Evolutionary conservation across 1,284 basidiomycete genomes (phyloP).

Genomic region (Singerocomus inundabilis): DNA sequence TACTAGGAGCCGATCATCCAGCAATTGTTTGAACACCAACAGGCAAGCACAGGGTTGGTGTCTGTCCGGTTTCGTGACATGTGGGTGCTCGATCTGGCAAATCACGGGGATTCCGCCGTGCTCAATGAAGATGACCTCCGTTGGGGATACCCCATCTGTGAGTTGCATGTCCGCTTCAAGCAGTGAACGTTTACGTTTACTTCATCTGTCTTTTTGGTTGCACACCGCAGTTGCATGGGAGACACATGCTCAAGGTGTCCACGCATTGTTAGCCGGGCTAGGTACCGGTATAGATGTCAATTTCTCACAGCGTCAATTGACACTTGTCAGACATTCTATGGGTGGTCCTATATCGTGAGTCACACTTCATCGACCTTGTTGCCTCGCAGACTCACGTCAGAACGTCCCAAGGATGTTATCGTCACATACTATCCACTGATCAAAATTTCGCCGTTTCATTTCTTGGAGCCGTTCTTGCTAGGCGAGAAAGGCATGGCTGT

Average conservation of each 20-base stretch:
- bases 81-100: background rate
- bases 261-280: background rate
- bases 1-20: slow-evolving; percentile 4
- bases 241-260: background rate
- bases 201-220: too few relatives aligned
- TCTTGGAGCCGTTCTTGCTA: too few relatives aligned
- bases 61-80: background rate
- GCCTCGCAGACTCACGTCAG: too few relatives aligned
- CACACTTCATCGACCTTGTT: too few relatives aligned
- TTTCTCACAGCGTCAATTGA: slow-evolving; percentile 3
- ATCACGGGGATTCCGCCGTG: background rate
- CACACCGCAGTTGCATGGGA: slow-evolving; percentile 6
- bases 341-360: slow-evolving; percentile 1
- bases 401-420: too few relatives aligned
- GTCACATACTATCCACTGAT: too few relatives aligned
- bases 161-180: too few relatives aligned
- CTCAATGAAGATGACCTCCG: background rate
- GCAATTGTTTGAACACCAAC: background rate
- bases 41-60: background rate
- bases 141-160: background rate
- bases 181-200: too few relatives aligned
- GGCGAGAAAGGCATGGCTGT: too few relatives aligned
- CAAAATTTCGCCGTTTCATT: too few relatives aligned
- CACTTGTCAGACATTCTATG: background rate
- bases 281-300: slow-evolving; percentile 2